These are phyloP conservation scores for Cercospora brassicicola DNA, from an alignment of 2,329 filamentous ascomycete species.

Conservation along the genomic window DNA sequence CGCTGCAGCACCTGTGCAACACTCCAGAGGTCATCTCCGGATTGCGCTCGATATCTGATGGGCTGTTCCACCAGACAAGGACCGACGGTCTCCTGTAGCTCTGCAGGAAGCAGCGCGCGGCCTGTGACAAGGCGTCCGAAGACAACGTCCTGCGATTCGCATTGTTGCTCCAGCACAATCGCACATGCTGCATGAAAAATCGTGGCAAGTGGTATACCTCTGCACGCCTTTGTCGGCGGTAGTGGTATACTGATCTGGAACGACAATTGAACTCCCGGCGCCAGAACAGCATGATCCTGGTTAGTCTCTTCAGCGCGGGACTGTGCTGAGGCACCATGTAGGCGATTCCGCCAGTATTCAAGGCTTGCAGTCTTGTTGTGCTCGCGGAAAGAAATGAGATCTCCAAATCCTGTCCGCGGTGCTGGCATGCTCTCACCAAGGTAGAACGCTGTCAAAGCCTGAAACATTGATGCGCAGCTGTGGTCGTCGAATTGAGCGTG, in stretches of 20 bases:
- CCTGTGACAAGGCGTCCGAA: constrained; percentile 46
- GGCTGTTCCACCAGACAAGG: constrained; percentile 17
- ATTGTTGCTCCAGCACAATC: constrained; percentile 55
- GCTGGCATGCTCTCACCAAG: constrained; percentile 1
- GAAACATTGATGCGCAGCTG: constrained; percentile 11
- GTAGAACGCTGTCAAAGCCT: constrained; percentile 10
- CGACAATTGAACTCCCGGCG: neutral
- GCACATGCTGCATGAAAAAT: constrained; percentile 62
- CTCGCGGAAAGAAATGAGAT: constrained; percentile 4
- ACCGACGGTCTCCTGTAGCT: constrained; percentile 12
- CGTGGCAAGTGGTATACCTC: constrained; percentile 37
- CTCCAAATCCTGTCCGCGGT: constrained; percentile 5
- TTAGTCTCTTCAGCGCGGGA: neutral
- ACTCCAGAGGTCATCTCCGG: constrained; percentile 6
- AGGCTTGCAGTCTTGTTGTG: constrained; percentile 10
- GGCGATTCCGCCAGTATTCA: constrained; percentile 25
- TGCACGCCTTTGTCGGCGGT: constrained; percentile 15
- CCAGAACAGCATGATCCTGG: neutral
- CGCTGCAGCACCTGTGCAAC: constrained; percentile 11
- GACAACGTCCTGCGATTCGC: constrained; percentile 53
- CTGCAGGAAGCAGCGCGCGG: constrained; percentile 13
- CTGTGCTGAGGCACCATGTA: constrained; percentile 20
- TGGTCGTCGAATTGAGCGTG: constrained; percentile 39
- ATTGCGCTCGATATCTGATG: constrained; percentile 2
- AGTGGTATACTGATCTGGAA: constrained; percentile 22